phyloP scores from a whole-genome alignment of 371 early-diverging fungal species.

The Mucor mucedo region DNA sequence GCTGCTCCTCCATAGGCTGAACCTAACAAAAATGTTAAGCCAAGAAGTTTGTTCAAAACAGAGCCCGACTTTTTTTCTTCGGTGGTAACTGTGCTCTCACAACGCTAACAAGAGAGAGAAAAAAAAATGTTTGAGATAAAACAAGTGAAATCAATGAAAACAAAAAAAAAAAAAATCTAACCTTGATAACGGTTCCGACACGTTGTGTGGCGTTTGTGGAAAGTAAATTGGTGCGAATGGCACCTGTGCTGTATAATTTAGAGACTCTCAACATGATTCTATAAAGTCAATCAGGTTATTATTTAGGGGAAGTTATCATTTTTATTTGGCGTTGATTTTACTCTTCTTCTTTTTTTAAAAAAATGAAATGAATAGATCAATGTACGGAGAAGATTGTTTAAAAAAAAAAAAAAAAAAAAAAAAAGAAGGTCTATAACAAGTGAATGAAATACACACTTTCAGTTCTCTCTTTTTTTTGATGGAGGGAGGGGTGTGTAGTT shows the following conservation, averaged over 20 bases:
- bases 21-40: constrained; percentile 34
- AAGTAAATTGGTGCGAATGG: constrained; percentile 23
- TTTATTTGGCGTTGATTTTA: not conserved
- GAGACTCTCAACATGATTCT: constrained; percentile 36
- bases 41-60: constrained; percentile 37
- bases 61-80: constrained; percentile 21
- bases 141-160: not conserved
- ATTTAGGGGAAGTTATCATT: not conserved
- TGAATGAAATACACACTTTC: not conserved
- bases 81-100: constrained; percentile 20
- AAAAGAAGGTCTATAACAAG: not conserved
- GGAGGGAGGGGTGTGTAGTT: constrained; percentile 12
- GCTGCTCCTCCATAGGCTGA: constrained; percentile 48
- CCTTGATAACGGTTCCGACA: constrained; percentile 6
- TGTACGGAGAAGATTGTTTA: not conserved
- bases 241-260: constrained; percentile 29
- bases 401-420: not conserved
- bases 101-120: constrained; percentile 10
- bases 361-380: not conserved
- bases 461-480: not conserved
- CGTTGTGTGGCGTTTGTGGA: not conserved
- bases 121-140: not conserved
- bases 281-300: not conserved
- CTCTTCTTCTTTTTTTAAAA: not conserved
- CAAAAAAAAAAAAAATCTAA: not conserved